These are phyloP conservation scores for Colletotrichum tanaceti DNA, from an alignment of 2,329 filamentous ascomycete genomes.

Conservation along the genomic window DNA sequence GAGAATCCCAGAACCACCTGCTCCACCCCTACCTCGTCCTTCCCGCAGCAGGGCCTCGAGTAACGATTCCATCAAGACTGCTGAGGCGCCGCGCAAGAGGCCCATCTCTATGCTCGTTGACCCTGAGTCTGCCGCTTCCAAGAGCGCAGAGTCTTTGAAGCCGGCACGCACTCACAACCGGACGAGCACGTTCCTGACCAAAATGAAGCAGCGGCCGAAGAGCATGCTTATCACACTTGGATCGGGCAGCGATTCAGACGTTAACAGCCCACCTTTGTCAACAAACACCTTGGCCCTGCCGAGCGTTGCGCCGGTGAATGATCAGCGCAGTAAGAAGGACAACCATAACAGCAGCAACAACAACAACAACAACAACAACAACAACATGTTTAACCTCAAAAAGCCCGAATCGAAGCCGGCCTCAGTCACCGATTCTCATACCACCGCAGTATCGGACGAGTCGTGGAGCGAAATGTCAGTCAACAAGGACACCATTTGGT, in stretches of 20 bases:
- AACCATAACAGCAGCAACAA: conserved; percentile 22
- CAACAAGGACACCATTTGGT: conserved; percentile 65
- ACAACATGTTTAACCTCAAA: too few species aligned
- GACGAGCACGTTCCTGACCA: conserved; percentile 62
- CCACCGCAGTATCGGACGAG: conserved; percentile 54
- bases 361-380: conserved; percentile 2
- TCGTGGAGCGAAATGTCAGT: conserved; percentile 59
- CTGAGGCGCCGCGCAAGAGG: conserved; percentile 49
- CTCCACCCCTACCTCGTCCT: conserved; percentile 41
- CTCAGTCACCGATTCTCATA: conserved; percentile 53
- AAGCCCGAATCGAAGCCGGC: conserved; percentile 47
- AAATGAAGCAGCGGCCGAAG: conserved; percentile 61
- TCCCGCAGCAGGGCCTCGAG: conserved; percentile 30
- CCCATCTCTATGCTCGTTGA: conserved; percentile 45
- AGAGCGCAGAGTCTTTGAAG: conserved; percentile 52
- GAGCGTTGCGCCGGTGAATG: conserved; percentile 43
- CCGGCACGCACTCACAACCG: conserved; percentile 55
- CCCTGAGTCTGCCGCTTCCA: conserved; percentile 46
- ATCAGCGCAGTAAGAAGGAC: conserved; percentile 21
- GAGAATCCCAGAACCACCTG: conserved; percentile 45
- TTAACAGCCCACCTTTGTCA: conserved; percentile 57
- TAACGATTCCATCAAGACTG: conserved; percentile 43
- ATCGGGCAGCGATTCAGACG: conserved; percentile 53
- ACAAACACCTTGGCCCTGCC: conserved; percentile 58
- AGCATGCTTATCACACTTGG: conserved; percentile 56